Evolutionary conservation across 345 rosid species (phyloP), one percentile per base, ranked within the genome.

Genomic region (Eucalyptus pauciflora): DNA sequence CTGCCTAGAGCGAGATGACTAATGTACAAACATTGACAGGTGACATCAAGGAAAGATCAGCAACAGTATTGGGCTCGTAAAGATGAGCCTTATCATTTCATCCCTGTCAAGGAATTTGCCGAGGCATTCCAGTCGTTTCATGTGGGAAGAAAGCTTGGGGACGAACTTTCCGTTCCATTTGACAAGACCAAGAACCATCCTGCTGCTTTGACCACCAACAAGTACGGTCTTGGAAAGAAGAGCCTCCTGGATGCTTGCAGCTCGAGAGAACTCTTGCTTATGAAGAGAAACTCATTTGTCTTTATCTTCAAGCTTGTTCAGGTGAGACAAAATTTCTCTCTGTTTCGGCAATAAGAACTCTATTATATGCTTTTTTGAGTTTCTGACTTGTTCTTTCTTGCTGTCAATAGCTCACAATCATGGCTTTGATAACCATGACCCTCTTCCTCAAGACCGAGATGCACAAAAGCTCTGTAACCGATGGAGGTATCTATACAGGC

Each of bases 401-500:
- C 27, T 31, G 33, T 43, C 80, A 24, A 31, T 46, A 89, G 90
- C 87, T 89, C 31, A 46, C 86, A 27, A 60, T 87, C 45, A 62
- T 89, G n/a, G 90, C 87, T 8, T 46, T 49, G 56, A 87, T 89
- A 52, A 58, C 90, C 56, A 80, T 87, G 88, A 89, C 88, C 24
- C 46, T 89, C 86, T 89, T 89, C 88, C 88, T 89, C 49, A 69
- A 83, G 48, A 89, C 85, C 5, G 31, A 87, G 50, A 76, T 80
- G 64, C 64, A 89, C 51, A 91, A 87, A 79, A 90, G 51, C 33
- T 80, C 93, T 9, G 27, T 93, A 27, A 88, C 31, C 7, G 94
- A 94, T 90, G 96, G 95, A 60, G 90, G 88, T 58, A 86, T 94
- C 48, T 95, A 88, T 60, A 76, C 88, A 67, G 97, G 97, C 37